Conservation (phyloP, 352 stramenopile genomes). For the Globisporangium viniferum region DNA sequence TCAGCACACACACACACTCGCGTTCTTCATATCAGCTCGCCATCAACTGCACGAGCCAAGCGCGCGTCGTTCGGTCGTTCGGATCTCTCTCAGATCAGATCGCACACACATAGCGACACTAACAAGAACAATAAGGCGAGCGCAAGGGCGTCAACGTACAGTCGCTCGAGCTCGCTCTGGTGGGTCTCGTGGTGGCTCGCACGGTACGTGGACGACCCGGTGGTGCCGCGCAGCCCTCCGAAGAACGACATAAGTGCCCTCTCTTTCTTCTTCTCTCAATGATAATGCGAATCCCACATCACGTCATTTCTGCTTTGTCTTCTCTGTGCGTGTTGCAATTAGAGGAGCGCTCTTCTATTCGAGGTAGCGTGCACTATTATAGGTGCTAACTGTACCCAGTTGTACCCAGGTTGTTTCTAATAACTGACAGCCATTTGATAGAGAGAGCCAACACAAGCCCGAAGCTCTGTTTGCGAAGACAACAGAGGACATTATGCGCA, state of each 20-base stretch:
- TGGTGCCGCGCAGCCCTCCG: slow-evolving; percentile 63
- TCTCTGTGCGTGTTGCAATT: neutral
- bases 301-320: neutral
- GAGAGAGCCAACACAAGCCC: too few relatives aligned
- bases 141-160: slow-evolving; percentile 40
- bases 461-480: too few relatives aligned
- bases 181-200: slow-evolving; percentile 62
- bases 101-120: neutral
- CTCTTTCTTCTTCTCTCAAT: slow-evolving; percentile 1
- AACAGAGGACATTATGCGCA: too few relatives aligned
- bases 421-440: too few relatives aligned
- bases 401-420: too few relatives aligned
- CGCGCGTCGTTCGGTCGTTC: slow-evolving; percentile 1
- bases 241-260: slow-evolving; percentile 49
- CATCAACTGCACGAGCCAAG: neutral
- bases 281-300: neutral
- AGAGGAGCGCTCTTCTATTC: neutral
- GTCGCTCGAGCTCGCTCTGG: slow-evolving; percentile 74
- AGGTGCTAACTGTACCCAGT: too few relatives aligned
- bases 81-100: neutral
- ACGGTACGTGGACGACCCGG: slow-evolving; percentile 27
- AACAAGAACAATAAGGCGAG: neutral
- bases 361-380: neutral
- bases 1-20: neutral
- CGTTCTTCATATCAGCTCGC: neutral